Evolutionary conservation across 192 early-diverging fungal genomes (phyloP).

Genomic region (Mortierella claussenii): DNA sequence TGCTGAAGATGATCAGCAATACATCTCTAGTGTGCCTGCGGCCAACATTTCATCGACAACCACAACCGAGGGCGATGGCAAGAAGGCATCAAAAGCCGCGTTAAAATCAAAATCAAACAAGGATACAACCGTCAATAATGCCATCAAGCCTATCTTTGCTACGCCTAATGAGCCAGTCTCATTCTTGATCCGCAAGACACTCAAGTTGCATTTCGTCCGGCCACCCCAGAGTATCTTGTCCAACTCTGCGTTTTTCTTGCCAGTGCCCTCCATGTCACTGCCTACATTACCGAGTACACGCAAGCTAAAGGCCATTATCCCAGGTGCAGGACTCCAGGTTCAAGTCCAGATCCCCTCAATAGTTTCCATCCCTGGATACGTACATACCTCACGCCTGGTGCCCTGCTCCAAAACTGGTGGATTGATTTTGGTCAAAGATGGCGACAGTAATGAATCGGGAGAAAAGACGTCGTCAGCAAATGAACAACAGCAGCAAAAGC

Average conservation of each 20-base stretch:
- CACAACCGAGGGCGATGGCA: too few species aligned
- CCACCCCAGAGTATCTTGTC: conserved; percentile 11
- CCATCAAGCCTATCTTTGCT: too few species aligned
- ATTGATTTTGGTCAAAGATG: conserved; percentile 4
- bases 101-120: too few species aligned
- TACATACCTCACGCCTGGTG: conserved; percentile 23
- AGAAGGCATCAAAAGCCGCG: too few species aligned
- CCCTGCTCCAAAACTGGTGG: conserved; percentile 32
- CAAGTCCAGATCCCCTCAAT: conserved; percentile 43
- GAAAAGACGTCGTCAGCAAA: neutral
- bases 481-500: neutral
- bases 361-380: conserved; percentile 35
- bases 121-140: too few species aligned
- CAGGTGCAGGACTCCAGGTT: conserved; percentile 43
- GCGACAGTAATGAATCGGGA: neutral
- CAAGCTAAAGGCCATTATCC: conserved; percentile 43
- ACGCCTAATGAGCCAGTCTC: conserved; percentile 10
- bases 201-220: conserved; percentile 38
- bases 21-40: too few species aligned
- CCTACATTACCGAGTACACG: conserved; percentile 36
- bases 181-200: conserved; percentile 30
- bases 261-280: conserved; percentile 32
- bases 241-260: conserved; percentile 26
- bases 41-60: too few species aligned
- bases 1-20: too few species aligned